Base-by-base conservation (phyloP, 2,329 filamentous ascomycete genomes). In the Erysiphe pisi region DNA sequence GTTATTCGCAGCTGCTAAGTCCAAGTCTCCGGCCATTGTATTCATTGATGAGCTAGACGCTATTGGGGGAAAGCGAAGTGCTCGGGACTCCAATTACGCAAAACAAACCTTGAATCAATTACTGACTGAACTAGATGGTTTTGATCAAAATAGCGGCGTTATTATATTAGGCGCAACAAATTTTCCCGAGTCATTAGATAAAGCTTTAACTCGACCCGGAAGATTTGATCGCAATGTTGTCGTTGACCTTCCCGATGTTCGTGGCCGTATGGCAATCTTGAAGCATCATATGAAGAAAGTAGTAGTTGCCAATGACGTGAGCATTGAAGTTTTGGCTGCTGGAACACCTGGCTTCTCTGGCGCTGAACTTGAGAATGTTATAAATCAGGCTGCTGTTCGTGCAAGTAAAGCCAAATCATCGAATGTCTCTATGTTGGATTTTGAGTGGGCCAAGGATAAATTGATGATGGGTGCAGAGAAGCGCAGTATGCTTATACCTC, bases 71-170 rank as follows among this genome's bases (percentile, higher is more conserved):
- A 96, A 95, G 84, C 89, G 95, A 79, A 97, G 97, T 81, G 92
- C 95, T 73, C 87, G 93, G 77, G 96, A 99, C 83, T 93, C 94
- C 40, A 93, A 93, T 20, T 97, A 99, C 82, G 92, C 94, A 79
- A 97, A 97, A 83, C 96, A 99, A 84, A 99, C 95, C 0, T 87
- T 99, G 79, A 99, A 99, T 82, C 95, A 99, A 84, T 88, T 99
- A 76, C 88, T 99, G 77, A 98, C 96, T 25, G 95, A 99, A 83
- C 88, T 99, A 58, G 96, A 99, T 81, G 96, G 96, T 36, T 99
- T 99, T 81, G 93, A 97, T 77, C 94, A 97, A 82, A 93, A 92
- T 81, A 95, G 91, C 79, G 93, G 94, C 79, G 93, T 99, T 43
- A 97, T 99, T 81, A 94, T 99, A 81, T 90, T 99, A 78, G 95